phyloP scores from a whole-genome alignment of 139 green algal genomes.

The Auxenochlorella pyrenoidosa region DNA sequence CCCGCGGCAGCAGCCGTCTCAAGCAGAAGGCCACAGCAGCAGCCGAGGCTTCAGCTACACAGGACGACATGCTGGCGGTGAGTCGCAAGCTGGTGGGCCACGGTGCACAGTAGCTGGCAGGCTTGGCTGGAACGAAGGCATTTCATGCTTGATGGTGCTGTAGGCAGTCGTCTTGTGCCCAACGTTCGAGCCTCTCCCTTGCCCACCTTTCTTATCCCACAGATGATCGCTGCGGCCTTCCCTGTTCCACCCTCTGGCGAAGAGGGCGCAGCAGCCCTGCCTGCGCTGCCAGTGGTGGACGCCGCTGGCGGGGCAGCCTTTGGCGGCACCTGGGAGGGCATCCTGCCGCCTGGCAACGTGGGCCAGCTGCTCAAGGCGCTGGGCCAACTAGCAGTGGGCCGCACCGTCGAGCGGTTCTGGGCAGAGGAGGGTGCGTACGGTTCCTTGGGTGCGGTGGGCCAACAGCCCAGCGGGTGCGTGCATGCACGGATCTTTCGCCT shows the following conservation, averaged over 20 bases:
- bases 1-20: background rate
- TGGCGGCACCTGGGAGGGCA: background rate
- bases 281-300: background rate
- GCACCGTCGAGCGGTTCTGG: conserved; percentile 58
- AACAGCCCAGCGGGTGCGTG: too few relatives aligned
- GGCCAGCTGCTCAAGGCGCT: conserved; percentile 32
- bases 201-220: background rate
- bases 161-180: too few relatives aligned
- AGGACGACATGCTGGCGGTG: conserved; percentile 25
- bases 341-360: background rate
- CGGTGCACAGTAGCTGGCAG: too few relatives aligned
- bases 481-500: background rate
- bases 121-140: background rate
- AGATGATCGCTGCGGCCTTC: conserved; percentile 29
- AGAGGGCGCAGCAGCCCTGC: background rate
- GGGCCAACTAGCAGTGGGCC: conserved; percentile 43
- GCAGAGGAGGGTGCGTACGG: conserved; percentile 43
- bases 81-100: background rate
- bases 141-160: too few relatives aligned
- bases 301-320: background rate
- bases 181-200: background rate
- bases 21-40: background rate
- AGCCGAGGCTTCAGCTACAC: background rate
- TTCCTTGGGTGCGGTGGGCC: too few relatives aligned
- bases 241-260: background rate